A percentile compares a stretch with the other conserved stretches of the same genome.
Evolutionary conservation across 2,329 filamentous ascomycete species (phyloP).

Genomic region (Cercospora nicotianae): DNA sequence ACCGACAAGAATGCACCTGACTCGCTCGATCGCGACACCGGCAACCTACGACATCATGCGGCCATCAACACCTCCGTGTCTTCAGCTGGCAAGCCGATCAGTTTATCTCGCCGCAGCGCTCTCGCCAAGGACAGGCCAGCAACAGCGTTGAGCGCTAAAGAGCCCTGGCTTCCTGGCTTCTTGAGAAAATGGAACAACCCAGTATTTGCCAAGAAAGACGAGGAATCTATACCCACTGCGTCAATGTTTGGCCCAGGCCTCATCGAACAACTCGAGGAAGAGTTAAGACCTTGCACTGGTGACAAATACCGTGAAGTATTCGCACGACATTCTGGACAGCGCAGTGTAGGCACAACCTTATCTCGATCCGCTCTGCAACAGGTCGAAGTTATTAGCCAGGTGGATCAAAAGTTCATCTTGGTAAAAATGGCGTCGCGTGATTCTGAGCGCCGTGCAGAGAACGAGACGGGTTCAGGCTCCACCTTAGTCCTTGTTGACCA

Average conservation of each 20-base stretch:
- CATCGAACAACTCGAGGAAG: conserved; percentile 14
- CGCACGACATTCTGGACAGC: background rate
- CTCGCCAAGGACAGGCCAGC: conserved; percentile 2
- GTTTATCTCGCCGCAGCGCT: conserved; percentile 33
- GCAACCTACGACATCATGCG: conserved; percentile 21
- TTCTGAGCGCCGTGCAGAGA: background rate
- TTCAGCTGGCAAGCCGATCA: conserved; percentile 36
- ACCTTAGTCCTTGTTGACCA: conserved; percentile 81
- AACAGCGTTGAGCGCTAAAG: background rate
- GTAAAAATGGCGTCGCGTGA: conserved; percentile 52
- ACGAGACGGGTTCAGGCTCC: conserved; percentile 20
- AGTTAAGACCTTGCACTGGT: conserved; percentile 18
- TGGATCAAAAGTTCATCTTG: conserved; percentile 88
- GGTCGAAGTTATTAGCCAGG: conserved; percentile 73
- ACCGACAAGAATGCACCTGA: background rate
- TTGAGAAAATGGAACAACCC: conserved; percentile 73
- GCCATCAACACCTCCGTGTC: conserved; percentile 31
- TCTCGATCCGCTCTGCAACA: conserved; percentile 61
- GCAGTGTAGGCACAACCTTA: conserved; percentile 44
- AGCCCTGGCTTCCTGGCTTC: conserved; percentile 60
- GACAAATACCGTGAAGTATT: conserved; percentile 3
- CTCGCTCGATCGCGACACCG: too few relatives aligned
- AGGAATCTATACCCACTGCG: conserved; percentile 30
- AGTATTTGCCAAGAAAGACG: conserved; percentile 58
- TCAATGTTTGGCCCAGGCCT: conserved; percentile 28